These are phyloP conservation scores for Tetrastigma voinierianum DNA, from an alignment of 164 flowering plant species.

Conservation along the genomic window DNA sequence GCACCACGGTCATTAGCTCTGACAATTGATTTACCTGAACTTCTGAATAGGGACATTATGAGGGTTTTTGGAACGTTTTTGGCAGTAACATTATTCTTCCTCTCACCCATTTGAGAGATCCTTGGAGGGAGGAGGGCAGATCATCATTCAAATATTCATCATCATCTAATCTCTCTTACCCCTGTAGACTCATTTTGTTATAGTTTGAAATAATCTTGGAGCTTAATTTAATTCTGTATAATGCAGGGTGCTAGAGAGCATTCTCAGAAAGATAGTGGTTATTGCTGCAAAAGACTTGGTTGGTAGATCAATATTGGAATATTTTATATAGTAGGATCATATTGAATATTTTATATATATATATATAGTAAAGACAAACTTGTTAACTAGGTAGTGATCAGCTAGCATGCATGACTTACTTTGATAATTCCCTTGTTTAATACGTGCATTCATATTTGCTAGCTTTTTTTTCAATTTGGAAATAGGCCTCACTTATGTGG, in stretches of 20 bases:
- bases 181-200: not conserved
- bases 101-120: conserved; percentile 90
- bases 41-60: conserved; percentile 50
- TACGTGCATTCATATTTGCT: no score
- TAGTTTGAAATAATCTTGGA: not conserved
- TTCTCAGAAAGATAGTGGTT: conserved; percentile 55
- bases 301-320: not conserved
- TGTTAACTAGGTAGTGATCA: no score
- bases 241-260: conserved; percentile 64
- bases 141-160: no score
- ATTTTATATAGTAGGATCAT: no score
- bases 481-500: conserved; percentile 92
- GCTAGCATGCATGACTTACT: no score
- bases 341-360: no score
- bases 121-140: conserved; percentile 98
- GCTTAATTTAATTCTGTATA: no score
- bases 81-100: conserved; percentile 91
- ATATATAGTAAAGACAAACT: no score
- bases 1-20: not conserved
- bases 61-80: conserved; percentile 60
- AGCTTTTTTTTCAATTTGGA: no score
- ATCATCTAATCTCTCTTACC: not conserved
- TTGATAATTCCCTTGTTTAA: no score
- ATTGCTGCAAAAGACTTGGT: conserved; percentile 74
- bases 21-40: not conserved